phyloP scores from a whole-genome alignment of 164 flowering plant genomes.

The Vitis rupestris region DNA sequence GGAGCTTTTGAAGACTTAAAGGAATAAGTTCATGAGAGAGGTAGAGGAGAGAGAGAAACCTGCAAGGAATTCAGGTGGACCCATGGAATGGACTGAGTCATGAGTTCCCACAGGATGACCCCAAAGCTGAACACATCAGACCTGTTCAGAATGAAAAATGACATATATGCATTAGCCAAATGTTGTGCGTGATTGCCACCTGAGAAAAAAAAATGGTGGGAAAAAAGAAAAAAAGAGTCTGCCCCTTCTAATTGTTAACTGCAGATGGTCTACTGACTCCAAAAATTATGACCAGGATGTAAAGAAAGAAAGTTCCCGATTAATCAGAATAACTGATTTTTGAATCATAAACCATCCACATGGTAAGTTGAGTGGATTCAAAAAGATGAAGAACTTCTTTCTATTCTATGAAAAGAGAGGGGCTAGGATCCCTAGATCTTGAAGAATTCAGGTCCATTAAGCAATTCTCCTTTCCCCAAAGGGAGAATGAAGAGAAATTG shows the following conservation, averaged over 20 bases:
- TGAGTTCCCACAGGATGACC: constrained; percentile 82
- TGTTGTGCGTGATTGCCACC: neutral
- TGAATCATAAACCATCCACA: neutral
- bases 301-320: neutral
- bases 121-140: constrained; percentile 92
- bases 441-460: neutral
- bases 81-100: constrained; percentile 84
- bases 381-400: neutral
- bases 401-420: neutral
- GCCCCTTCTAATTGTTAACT: too few species aligned
- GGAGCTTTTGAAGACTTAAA: neutral
- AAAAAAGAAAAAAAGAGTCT: too few species aligned
- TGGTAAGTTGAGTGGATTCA: neutral
- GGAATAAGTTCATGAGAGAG: neutral
- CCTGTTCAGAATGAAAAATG: constrained; percentile 33
- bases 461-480: neutral
- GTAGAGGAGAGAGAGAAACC: constrained; percentile 30
- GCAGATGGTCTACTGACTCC: too few species aligned
- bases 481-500: neutral
- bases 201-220: too few species aligned
- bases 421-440: neutral
- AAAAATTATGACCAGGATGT: neutral
- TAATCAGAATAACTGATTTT: neutral
- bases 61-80: constrained; percentile 59
- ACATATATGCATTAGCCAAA: neutral